Evolutionary conservation across 306 rosid genomes (phyloP).

Genomic region (Corylus avellana): DNA sequence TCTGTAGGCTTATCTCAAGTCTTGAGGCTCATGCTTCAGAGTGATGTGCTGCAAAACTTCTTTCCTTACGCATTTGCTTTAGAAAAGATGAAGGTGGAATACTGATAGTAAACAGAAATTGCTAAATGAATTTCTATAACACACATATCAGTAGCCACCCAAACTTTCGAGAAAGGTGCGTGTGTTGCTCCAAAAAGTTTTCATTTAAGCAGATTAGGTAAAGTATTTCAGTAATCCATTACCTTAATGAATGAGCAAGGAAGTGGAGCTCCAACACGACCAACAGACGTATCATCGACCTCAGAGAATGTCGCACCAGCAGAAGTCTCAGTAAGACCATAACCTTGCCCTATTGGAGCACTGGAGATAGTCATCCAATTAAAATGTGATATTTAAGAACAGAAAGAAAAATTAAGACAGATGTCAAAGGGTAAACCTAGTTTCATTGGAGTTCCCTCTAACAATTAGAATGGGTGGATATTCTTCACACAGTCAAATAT

Average conservation of each 20-base stretch:
- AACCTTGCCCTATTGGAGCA: slow-evolving; percentile 92
- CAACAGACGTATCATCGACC: slow-evolving; percentile 83
- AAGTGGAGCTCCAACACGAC: slow-evolving; percentile 96
- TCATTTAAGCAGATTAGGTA: slow-evolving; percentile 8
- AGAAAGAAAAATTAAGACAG: not conserved
- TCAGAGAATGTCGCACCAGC: slow-evolving; percentile 95
- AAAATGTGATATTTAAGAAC: slow-evolving; percentile 12
- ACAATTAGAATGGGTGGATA: not conserved
- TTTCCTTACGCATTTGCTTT: not conserved
- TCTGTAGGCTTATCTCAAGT: not conserved
- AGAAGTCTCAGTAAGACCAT: slow-evolving; percentile 97
- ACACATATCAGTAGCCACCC: not conserved
- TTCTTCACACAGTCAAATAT: not conserved
- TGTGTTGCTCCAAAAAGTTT: slow-evolving; percentile 2
- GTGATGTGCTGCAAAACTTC: not conserved
- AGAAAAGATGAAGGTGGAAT: not conserved
- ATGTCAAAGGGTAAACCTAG: slow-evolving; percentile 12
- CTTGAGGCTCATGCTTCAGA: not conserved
- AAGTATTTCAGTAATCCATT: slow-evolving; percentile 19
- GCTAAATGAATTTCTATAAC: not conserved
- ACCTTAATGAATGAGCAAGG: slow-evolving; percentile 94
- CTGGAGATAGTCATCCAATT: slow-evolving; percentile 51
- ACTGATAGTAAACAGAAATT: not conserved
- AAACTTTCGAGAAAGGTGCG: slow-evolving; percentile 6
- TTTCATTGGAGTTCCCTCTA: slow-evolving; percentile 6